phyloP scores from a whole-genome alignment of 805 yeast genomes.

The Soucietia sequanensis region DNA sequence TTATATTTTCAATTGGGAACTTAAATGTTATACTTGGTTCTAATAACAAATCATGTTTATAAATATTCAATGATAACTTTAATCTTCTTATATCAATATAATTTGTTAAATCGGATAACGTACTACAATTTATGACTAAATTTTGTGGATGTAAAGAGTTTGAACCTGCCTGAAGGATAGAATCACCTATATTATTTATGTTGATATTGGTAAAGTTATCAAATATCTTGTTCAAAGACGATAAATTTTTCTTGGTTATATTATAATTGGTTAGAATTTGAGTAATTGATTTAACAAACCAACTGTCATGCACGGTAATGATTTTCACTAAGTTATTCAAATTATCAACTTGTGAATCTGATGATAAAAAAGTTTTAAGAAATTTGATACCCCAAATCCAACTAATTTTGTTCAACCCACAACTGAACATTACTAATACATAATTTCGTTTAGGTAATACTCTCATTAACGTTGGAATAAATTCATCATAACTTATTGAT shows the following conservation, averaged over 20 bases:
- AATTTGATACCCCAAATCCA: constrained; percentile 71
- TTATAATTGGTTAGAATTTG: constrained; percentile 66
- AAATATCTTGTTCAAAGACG: constrained; percentile 23
- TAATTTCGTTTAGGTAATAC: constrained; percentile 62
- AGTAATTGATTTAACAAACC: constrained; percentile 79
- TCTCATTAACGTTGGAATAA: constrained; percentile 55
- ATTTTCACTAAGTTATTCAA: constrained; percentile 52
- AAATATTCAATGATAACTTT: constrained; percentile 73
- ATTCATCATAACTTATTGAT: constrained; percentile 41
- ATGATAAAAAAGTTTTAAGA: constrained; percentile 54
- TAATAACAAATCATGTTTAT: constrained; percentile 60
- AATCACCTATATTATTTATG: not conserved
- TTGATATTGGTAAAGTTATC: constrained; percentile 21
- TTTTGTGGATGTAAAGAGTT: not conserved
- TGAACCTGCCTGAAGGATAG: not conserved
- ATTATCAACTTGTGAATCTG: constrained; percentile 38
- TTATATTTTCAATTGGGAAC: constrained; percentile 14
- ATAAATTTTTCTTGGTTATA: constrained; percentile 30
- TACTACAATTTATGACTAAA: constrained; percentile 42
- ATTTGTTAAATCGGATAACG: constrained; percentile 54
- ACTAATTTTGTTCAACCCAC: constrained; percentile 66
- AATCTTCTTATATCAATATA: constrained; percentile 72
- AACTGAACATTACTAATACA: constrained; percentile 72
- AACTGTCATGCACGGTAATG: constrained; percentile 84
- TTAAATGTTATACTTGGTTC: constrained; percentile 26